phyloP scores from a whole-genome alignment of 371 early-diverging fungal species.

The Actinomucor elegans region DNA sequence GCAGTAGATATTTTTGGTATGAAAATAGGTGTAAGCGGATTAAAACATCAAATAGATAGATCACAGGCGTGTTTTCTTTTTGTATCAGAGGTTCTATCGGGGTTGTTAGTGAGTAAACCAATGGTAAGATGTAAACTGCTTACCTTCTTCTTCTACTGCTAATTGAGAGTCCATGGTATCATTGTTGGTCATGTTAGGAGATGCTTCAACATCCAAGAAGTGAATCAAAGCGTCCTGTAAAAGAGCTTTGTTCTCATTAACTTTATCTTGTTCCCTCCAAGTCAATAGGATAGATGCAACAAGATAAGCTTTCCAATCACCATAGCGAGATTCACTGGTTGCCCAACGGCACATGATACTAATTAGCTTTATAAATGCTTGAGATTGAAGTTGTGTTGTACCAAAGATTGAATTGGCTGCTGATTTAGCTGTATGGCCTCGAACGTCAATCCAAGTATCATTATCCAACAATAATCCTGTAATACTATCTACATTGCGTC shows the following conservation, averaged over 20 bases:
- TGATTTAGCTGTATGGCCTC: slow-evolving; percentile 34
- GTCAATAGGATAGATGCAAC: slow-evolving; percentile 50
- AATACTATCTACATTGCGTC: slow-evolving; percentile 34
- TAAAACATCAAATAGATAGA: slow-evolving; percentile 57
- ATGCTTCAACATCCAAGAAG: slow-evolving; percentile 38
- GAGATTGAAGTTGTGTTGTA: slow-evolving; percentile 5
- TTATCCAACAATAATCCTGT: slow-evolving; percentile 30
- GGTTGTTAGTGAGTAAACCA: too few relatives aligned
- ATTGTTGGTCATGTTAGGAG: not conserved
- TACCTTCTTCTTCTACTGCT: slow-evolving; percentile 12
- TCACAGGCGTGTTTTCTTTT: slow-evolving; percentile 14
- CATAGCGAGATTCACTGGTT: slow-evolving; percentile 49
- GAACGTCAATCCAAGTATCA: slow-evolving; percentile 35
- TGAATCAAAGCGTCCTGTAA: slow-evolving; percentile 49
- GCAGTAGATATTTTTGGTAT: slow-evolving; percentile 58
- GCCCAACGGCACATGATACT: slow-evolving; percentile 62
- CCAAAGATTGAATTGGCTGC: slow-evolving; percentile 34
- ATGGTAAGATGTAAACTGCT: too few relatives aligned
- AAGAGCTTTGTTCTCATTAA: slow-evolving; percentile 15
- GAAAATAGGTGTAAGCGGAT: slow-evolving; percentile 61
- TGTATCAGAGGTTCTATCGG: too few relatives aligned
- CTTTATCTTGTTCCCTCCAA: slow-evolving; percentile 47
- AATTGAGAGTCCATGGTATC: not conserved
- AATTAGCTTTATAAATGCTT: slow-evolving; percentile 16
- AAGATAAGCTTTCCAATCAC: slow-evolving; percentile 62